A percentile compares a stretch with the other conserved stretches of the same genome.
Evolutionary conservation across 768 basidiomycete genomes (phyloP).

Genomic region (Pleurotus sapidus): DNA sequence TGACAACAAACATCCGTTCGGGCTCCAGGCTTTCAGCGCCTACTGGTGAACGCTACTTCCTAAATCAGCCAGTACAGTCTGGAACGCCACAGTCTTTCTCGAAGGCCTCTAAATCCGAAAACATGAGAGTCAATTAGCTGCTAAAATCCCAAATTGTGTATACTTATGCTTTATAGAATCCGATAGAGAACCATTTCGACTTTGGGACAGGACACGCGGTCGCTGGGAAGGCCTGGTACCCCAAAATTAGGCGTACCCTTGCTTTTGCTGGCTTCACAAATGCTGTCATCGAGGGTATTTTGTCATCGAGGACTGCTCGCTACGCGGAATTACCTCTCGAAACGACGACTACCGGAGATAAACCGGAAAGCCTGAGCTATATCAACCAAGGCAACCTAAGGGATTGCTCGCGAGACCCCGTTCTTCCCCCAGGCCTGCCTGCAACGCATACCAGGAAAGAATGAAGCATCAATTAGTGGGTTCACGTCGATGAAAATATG

Average conservation of each 20-base stretch:
- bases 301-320: background rate
- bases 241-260: background rate
- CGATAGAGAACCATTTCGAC: no score
- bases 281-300: background rate
- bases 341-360: background rate
- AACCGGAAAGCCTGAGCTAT: background rate
- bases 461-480: no score
- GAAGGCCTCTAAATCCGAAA: no score
- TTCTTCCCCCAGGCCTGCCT: background rate
- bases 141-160: no score
- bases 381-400: background rate
- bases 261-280: background rate
- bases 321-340: constrained; percentile 4
- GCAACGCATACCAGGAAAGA: background rate
- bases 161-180: background rate
- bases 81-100: no score
- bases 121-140: no score
- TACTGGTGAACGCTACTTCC: no score
- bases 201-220: no score
- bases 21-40: no score
- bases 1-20: no score
- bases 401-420: background rate
- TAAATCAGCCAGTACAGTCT: no score
- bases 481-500: no score
- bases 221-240: background rate